Base-by-base conservation (phyloP, 2,329 filamentous ascomycete genomes). In the Cladosporium sp. region DNA sequence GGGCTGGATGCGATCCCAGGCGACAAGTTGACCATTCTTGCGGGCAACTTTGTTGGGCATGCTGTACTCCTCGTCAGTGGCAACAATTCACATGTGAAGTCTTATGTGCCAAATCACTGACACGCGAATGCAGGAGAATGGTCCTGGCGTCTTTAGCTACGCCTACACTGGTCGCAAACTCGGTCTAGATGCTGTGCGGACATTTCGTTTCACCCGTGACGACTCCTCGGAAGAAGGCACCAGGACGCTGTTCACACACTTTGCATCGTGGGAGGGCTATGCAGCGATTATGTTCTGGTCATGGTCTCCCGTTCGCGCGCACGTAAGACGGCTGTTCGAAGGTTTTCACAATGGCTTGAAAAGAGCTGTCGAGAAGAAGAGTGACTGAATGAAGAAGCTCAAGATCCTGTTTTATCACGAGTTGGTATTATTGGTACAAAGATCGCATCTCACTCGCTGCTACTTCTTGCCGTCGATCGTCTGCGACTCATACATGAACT, bases 361-460 rank as follows among this genome's bases (percentile, higher is more conserved):
- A 36, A 43, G 23, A 30, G 56, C 32, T n/a, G 56, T 26, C 21
- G 58, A 61, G 30, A 26, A 49, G 58, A n/a, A 59, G 39, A 32
- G n/a, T 18, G 58, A 34, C 13, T 61, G 46, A 61, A 34, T 18
- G 16, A n/a, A 2, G 7, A 28, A 1, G 51, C 51, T 54, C 18
- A 46, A 23, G 60, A 56, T 21, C 10, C 14, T 32, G 16, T 30
- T 8, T 30, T 30, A 26, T 34, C 30, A 30, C 46, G 58, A 60
- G 25, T 46, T 46, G 39, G 28, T 23, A 30, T 18, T 61, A 61
- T 61, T 61, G 58, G 43, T 61, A 61, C 58, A 61, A 36, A 61
- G n/a, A 18, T 51, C 58, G 10, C 43, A 7, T 23, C 30, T 53
- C 18, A 60, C 46, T 51, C 28, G 28, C 43, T 61, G 21, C 57